Conservation (phyloP, 371 early-diverging fungal species). For the Nosema muscidifuracis region DNA sequence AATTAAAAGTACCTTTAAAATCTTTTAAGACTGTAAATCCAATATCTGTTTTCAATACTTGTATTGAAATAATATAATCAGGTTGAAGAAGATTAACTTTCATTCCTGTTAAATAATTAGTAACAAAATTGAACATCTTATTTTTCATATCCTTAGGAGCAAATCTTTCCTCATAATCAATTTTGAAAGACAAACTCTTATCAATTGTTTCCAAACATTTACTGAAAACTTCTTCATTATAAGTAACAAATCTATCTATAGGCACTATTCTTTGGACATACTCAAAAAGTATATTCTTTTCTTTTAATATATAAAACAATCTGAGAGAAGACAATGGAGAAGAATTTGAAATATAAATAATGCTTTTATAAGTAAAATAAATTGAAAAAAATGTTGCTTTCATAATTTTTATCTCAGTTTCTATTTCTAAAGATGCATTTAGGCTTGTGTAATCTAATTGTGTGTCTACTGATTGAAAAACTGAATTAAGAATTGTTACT, state of each 20-base stretch:
- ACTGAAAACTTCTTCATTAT: slow-evolving; percentile 8
- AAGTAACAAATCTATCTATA: slow-evolving; percentile 16
- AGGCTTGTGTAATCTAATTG: not conserved
- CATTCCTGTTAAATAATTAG: not conserved
- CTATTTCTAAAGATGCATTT: slow-evolving; percentile 10
- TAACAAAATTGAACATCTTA: slow-evolving; percentile 29
- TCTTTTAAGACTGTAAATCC: slow-evolving; percentile 24
- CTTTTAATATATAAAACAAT: slow-evolving; percentile 9
- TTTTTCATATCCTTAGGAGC: slow-evolving; percentile 11
- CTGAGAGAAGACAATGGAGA: not conserved
- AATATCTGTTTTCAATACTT: slow-evolving; percentile 22
- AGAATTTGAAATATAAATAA: slow-evolving; percentile 17
- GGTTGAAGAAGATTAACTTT: slow-evolving; percentile 24
- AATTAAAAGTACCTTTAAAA: slow-evolving; percentile 32
- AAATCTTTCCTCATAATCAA: slow-evolving; percentile 33
- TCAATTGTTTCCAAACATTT: not conserved
- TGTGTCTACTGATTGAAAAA: not conserved
- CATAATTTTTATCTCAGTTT: not conserved
- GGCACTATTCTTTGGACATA: slow-evolving; percentile 32
- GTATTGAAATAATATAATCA: slow-evolving; percentile 24
- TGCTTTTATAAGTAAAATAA: slow-evolving; percentile 18
- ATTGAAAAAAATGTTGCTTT: slow-evolving; percentile 3
- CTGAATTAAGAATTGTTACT: not conserved
- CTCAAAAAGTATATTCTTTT: slow-evolving; percentile 1
- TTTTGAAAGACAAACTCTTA: slow-evolving; percentile 17